Evolutionary conservation across 345 rosid genomes (phyloP).

Genomic region (Dipteronia dyeriana): DNA sequence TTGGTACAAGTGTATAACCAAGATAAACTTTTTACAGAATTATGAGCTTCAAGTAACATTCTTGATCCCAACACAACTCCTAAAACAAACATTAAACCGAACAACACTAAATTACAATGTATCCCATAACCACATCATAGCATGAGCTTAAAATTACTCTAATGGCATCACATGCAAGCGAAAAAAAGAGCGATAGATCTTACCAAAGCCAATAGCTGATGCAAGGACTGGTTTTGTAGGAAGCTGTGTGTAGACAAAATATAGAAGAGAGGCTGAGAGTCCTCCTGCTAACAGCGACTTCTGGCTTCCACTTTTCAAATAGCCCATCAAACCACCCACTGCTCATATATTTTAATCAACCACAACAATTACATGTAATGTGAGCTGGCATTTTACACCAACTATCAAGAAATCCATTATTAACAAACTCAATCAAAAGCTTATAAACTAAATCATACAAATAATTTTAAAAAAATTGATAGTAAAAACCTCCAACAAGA

Average conservation of each 20-base stretch:
- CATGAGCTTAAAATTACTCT: conserved; percentile 7
- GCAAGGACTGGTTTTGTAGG: conserved; percentile 75
- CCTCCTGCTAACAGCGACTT: conserved; percentile 83
- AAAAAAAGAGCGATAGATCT: conserved; percentile 13
- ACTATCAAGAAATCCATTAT: background rate
- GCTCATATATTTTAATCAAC: conserved; percentile 13
- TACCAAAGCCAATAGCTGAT: conserved; percentile 83
- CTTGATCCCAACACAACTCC: background rate
- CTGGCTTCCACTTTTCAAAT: conserved; percentile 84
- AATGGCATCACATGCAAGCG: background rate
- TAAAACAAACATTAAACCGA: background rate
- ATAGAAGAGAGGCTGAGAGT: conserved; percentile 61
- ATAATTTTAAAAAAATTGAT: background rate
- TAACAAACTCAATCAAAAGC: background rate
- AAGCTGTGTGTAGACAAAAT: conserved; percentile 70
- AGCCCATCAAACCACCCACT: conserved; percentile 94
- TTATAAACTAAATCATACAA: background rate
- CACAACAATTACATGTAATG: background rate
- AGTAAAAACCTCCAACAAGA: conserved; percentile 60
- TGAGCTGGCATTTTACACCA: background rate
- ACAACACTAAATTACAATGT: background rate
- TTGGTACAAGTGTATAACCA: background rate
- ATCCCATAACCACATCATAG: background rate
- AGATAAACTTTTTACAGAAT: background rate
- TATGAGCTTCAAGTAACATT: background rate